A percentile compares a stretch with the other conserved stretches of the same genome.
phyloP scores from a whole-genome alignment of 106 monocot genomes.

The Dendrobium nobile region DNA sequence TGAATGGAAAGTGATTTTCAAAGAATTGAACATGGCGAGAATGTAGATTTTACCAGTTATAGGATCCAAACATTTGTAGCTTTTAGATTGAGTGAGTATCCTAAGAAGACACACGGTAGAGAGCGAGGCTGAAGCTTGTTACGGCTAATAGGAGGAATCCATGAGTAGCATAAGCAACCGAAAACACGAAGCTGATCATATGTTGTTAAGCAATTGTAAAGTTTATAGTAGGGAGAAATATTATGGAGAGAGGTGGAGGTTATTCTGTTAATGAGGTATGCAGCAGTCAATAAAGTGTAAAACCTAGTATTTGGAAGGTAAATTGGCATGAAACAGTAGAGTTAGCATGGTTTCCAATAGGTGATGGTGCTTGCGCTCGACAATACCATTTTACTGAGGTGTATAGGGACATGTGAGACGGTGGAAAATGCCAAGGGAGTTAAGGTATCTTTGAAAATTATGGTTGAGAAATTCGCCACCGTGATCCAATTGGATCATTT shows the following conservation, averaged over 20 bases:
- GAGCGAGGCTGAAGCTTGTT: background rate
- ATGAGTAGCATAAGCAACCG: slow-evolving; percentile 5
- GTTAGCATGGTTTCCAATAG: no score
- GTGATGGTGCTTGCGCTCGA: no score
- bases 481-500: no score
- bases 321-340: no score
- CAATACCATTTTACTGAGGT: no score
- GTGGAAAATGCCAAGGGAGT: no score
- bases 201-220: background rate
- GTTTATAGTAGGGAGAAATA: background rate
- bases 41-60: background rate
- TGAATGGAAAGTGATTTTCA: background rate
- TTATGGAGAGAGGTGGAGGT: background rate
- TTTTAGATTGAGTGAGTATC: background rate
- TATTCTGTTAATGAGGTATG: slow-evolving; percentile 10
- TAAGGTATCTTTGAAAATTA: no score
- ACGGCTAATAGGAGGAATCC: background rate
- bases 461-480: no score
- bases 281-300: no score
- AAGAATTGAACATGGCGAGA: slow-evolving; percentile 10
- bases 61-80: background rate
- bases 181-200: background rate
- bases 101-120: background rate
- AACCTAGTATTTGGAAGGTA: no score
- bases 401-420: no score